Base-by-base conservation (phyloP, 176 grass and related monocot genomes). In the Eragrostis curvula region DNA sequence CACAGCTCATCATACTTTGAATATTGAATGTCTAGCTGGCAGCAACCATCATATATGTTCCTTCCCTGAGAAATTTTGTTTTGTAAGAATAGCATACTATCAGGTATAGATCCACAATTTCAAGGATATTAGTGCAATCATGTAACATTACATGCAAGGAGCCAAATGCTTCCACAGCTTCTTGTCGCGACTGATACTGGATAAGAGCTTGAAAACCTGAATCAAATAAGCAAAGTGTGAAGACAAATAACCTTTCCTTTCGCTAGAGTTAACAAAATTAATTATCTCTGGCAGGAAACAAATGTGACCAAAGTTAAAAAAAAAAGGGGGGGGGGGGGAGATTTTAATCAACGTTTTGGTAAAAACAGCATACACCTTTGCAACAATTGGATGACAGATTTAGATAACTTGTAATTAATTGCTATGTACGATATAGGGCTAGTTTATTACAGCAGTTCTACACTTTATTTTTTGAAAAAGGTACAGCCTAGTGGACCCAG, bases 1-100 rank as follows among this genome's bases (percentile, higher is more conserved):
- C 10, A 83, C 10, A 68, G 75, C 50, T 65, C 89, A 87, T 65
- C 89, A 87, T 88, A 99, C 96, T 99, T 99, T 55, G 96, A 99
- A 88, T 93, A 99, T 64, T 99, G 96, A 74, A 99, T 99, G 74
- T 99, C 96, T 85, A 99, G 89, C 83, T 99, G 93, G 83, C 96
- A 99, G 88, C 96, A 99, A 71, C 96, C 96, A 89, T 99, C 96
- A 87, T 99, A 99, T 84, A 99, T 99, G 78, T 99, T 99, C 80
- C 96, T 92, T 83, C 93, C 93, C 93, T 99, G 86, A 21, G 39
- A 85, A 61, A 61, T 25, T 67, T 72, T 14, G 13, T 30, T 86
- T 78, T 82, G 56, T 81, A 40, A 94, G 29, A 78, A 66, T 76
- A 41, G 36, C 64, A 67, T 47, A 29, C 45, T 39, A 47, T 47